phyloP scores from a whole-genome alignment of 2,329 filamentous ascomycete species.

The Diaporthe velutina region DNA sequence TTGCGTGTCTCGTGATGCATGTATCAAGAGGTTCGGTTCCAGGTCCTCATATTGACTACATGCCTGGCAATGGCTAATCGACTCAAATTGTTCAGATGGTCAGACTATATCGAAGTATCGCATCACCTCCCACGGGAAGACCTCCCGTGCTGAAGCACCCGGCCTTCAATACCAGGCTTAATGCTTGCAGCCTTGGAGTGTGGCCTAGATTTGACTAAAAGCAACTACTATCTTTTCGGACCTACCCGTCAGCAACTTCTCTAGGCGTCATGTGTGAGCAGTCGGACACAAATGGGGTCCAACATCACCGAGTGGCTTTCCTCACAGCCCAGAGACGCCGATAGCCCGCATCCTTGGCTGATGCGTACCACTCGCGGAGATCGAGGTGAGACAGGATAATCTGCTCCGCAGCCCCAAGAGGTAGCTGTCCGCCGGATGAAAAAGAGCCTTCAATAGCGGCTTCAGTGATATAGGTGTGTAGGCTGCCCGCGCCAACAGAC shows the following conservation, averaged over 20 bases:
- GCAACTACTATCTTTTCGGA: too few relatives aligned
- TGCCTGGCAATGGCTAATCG: too few relatives aligned
- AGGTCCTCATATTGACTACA: too few relatives aligned
- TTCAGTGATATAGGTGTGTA: conserved; percentile 2
- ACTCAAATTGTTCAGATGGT: too few relatives aligned
- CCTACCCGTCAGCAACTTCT: background rate
- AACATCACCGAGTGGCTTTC: background rate
- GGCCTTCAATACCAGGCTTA: too few relatives aligned
- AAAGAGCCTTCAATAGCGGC: background rate
- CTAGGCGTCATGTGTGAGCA: background rate
- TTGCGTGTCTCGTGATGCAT: too few relatives aligned
- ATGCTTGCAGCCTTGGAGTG: background rate
- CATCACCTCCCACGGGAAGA: too few relatives aligned
- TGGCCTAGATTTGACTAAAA: too few relatives aligned
- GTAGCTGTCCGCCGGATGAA: background rate
- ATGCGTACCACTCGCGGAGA: background rate
- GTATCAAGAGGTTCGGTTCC: too few relatives aligned
- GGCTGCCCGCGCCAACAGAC: background rate
- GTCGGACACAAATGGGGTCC: background rate
- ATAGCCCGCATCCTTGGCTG: background rate
- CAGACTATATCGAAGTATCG: too few relatives aligned
- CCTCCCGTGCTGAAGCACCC: too few relatives aligned
- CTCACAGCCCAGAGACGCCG: background rate
- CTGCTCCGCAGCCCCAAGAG: background rate
- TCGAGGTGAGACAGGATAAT: background rate